Base-by-base conservation (phyloP, 2,329 filamentous ascomycete species). In the Arthrinium phaeospermum region DNA sequence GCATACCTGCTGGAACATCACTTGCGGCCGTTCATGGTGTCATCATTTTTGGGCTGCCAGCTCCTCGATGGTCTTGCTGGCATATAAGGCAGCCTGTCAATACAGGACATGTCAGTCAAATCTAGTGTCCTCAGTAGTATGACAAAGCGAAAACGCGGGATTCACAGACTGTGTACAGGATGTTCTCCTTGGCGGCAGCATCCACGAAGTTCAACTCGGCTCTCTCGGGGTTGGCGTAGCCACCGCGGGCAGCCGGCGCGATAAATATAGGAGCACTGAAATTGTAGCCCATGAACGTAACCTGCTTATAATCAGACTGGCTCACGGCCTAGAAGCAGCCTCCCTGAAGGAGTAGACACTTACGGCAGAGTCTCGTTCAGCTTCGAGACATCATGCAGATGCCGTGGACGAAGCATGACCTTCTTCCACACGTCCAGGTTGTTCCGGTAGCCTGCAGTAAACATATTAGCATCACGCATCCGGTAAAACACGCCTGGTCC, bases 351-450 rank as follows among this genome's bases (percentile, higher is more conserved):
- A 47, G 41, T 61, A 69, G 27, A 47, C 19, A 47, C 78, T n/a
- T 74, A 81, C 79, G 75, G 75, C 30, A 83, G 75, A 1, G 79
- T 79, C 22, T 80, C 75, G 49, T 83, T 82, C 27, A 83, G 76
- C 16, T 77, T 76, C 12, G 76, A 76, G 57, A 86, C 82, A 71
- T 86, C 82, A 34, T 76, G 76, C 71, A 86, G 71, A 34, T 83
- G 80, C 47, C 83, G 80, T 70, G 85, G 83, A 53, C 85, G 81
- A 37, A 87, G 78, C 53, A 82, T 81, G 70, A 83, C 84, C 72
- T 85, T 84, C 49, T 82, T 78, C 81, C 82, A 88, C 53, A 86
- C 82, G 71, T 87, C 85, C 7, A 88, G 81, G 76, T 88, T 87
- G 79, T 87, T 85, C 68, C 85, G 82, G 81, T 88, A 88, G 0